phyloP scores from a whole-genome alignment of 495 filamentous ascomycete genomes.

The Evernia prunastri region DNA sequence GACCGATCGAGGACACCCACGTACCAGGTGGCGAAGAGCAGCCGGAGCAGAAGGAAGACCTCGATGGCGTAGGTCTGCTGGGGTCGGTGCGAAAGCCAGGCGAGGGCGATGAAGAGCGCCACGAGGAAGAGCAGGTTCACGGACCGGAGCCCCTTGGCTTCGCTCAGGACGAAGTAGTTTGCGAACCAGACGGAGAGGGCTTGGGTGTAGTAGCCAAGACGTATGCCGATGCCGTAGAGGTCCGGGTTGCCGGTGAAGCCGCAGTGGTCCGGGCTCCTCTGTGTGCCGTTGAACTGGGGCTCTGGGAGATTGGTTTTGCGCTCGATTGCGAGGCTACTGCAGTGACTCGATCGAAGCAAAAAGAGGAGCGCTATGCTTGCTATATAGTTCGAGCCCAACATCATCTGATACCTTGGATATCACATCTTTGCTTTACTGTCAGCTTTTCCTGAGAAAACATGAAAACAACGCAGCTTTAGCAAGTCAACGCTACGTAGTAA shows the following conservation, averaged over 20 bases:
- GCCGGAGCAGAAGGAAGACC: constrained; percentile 26
- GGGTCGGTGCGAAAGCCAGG: constrained; percentile 3
- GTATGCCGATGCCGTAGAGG: constrained; percentile 35
- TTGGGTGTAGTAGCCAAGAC: constrained; percentile 37
- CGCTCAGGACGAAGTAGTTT: constrained; percentile 28
- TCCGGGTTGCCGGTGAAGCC: constrained; percentile 32
- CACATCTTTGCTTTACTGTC: neutral
- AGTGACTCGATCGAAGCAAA: neutral
- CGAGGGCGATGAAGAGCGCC: constrained; percentile 11
- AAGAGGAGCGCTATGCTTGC: neutral
- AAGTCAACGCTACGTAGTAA: no score
- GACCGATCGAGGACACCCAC: constrained; percentile 9
- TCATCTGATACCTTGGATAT: neutral
- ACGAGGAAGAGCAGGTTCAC: constrained; percentile 23
- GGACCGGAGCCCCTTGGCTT: constrained; percentile 22
- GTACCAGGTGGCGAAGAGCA: constrained; percentile 16
- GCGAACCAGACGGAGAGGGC: constrained; percentile 32
- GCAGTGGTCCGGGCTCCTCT: neutral
- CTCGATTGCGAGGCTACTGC: neutral
- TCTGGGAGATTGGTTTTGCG: neutral
- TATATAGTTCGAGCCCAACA: neutral
- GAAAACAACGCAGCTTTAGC: neutral
- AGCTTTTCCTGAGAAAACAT: neutral
- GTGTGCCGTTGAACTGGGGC: neutral
- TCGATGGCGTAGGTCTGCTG: constrained; percentile 22